Evolutionary conservation across 2,329 filamentous ascomycete genomes (phyloP), one percentile per base, ranked within the genome.

Genomic region (Xylariaceae sp.): DNA sequence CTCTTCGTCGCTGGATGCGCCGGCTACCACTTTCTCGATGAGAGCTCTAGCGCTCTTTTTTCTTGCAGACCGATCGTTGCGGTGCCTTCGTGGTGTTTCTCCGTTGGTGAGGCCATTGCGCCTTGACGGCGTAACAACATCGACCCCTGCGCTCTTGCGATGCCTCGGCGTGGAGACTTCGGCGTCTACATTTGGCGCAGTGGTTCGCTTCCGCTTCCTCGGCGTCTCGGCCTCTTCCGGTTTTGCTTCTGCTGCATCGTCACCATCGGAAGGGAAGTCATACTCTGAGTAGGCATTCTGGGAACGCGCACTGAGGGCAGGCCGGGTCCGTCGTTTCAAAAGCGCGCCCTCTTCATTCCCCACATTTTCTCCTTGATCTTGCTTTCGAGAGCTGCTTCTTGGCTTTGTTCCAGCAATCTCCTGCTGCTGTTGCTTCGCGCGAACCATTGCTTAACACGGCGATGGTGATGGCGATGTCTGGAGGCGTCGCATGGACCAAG

Each of bases 1-100:
- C 51, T 89, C 89, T 34, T 91, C 88, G 51, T 92, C 88, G 68
- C 85, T 88, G 30, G 81, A 80, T 7, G 78, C 82, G 15, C 82
- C 85, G 17, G 82, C 80, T 9, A 88, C 79, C 5, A 86, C 85
- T 49, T 86, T 86, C 69, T 92, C 86, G 44, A 95, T 87, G 55
- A 97, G 76, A 2, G 85, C 84, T 55, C 86, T 82, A 18, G 88
- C 89, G 72, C 90, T 96, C 78, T 96, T 97, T 69, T 87, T 87
- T 68, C 89, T 85, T 1, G 92, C 93, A 4, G 92, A 97, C 53
- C 89, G 86, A 74, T 97, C 91, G 64, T 90, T 88, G 63, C 82
- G 84, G 48, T 82, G 79, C 65, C 85, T 82, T 44, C 83, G 82
- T 0, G 89, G 88, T 1, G 88, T 90, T 39, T 76, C 69, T 5